Base-by-base conservation (phyloP, 2,329 filamentous ascomycete species). In the Fusarium odoratissimum region DNA sequence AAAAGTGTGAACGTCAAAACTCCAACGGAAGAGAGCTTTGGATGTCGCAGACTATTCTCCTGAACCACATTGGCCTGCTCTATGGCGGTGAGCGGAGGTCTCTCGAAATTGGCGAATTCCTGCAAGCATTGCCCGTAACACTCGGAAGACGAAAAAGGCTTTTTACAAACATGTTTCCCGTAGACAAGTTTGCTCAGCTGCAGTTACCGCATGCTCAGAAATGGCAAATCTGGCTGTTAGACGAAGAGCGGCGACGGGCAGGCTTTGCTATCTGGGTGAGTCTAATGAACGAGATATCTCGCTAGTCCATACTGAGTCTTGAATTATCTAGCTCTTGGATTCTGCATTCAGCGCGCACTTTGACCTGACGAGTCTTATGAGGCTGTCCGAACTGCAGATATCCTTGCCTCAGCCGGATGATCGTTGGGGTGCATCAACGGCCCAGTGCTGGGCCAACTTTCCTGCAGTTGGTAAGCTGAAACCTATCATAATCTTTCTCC, bases 211-310 rank as follows among this genome's bases (percentile, higher is more conserved):
- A 38, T 16, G 38, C 56, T 7, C 55, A 60, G 23, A 64, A 64
- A 13, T 64, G 61, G 61, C 61, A 64, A 6, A 52, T 64, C 2
- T 64, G 61, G 61, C 13, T 64, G 7, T 38, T 64, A 1, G 61
- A 64, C 2, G 61, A 64, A 7, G 61, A 64, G 28, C 45, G 61
- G 8, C 33, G 56, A 21, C n/a, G 56, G 16, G 38, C 56, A 6
- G 61, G 61, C 23, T 64, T 64, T 38, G 56, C 56, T 3, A 60
- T 64, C 23, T 64, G 61, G 56, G 61, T 64, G 8, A 52, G 55
- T 38, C 8, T 25, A 3, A 21, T 23, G 2, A 17, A 3, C 3
- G 7, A 5, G 21, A 49, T 17, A 1, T 19, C 23, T 33, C 19
- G 28, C 6, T 5, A 6, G 37, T 40, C 10, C 6, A 9, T 33